Conservation (phyloP, 352 stramenopile species). For the Phytophthora citricola region DNA sequence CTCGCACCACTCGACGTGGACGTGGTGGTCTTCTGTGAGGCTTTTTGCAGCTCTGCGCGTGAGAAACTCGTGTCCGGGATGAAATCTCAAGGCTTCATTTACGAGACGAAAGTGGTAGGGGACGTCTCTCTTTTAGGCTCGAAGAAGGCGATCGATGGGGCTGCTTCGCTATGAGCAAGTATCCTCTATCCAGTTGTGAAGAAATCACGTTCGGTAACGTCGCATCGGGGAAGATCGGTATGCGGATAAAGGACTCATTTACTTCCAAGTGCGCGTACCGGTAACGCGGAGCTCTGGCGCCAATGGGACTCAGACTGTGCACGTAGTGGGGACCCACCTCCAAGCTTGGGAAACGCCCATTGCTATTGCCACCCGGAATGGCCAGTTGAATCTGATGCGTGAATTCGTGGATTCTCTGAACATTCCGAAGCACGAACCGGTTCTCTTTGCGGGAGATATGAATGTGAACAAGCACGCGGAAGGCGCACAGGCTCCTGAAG, state of each 20-base stretch:
- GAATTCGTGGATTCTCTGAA: conserved; percentile 58
- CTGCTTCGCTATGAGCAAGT: conserved; percentile 76
- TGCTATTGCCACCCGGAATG: conserved; percentile 44
- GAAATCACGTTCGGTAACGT: conserved; percentile 69
- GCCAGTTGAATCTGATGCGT: conserved; percentile 53
- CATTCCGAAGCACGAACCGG: conserved; percentile 51
- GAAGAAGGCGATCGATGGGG: conserved; percentile 73
- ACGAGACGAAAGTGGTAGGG: conserved; percentile 71
- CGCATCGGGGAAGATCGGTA: conserved; percentile 62
- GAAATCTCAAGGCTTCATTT: conserved; percentile 71
- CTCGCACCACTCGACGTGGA: conserved; percentile 51
- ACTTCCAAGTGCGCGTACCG: conserved; percentile 54
- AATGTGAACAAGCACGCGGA: conserved; percentile 62
- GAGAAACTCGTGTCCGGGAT: conserved; percentile 64
- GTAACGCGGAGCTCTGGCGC: conserved; percentile 6
- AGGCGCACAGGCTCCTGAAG: conserved; percentile 11
- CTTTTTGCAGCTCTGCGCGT: conserved; percentile 56
- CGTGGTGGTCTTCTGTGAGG: conserved; percentile 78
- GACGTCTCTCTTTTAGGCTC: conserved; percentile 52
- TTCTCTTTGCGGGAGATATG: conserved; percentile 67
- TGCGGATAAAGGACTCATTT: conserved; percentile 72
- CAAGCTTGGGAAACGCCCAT: conserved; percentile 69
- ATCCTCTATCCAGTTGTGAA: conserved; percentile 59
- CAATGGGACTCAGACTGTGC: conserved; percentile 41
- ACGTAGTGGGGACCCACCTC: conserved; percentile 71